These are phyloP conservation scores for Erysimum cheiranthoides DNA, from an alignment of 345 rosid genomes.

Conservation along the genomic window DNA sequence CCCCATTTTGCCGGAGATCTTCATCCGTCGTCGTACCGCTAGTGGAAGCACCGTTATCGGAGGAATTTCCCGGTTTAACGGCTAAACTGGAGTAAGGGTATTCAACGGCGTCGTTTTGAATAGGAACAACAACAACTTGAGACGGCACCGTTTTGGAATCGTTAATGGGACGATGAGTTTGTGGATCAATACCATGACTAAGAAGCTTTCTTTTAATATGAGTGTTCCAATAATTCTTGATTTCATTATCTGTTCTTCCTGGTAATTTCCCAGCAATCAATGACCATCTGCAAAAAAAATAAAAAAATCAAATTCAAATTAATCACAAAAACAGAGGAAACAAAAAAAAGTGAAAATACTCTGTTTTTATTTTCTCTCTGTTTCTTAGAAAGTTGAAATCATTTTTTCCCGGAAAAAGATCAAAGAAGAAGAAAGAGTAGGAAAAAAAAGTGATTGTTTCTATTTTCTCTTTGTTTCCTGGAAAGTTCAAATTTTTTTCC, in stretches of 20 bases:
- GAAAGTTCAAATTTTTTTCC: neutral
- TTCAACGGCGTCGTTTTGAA: constrained; percentile 26
- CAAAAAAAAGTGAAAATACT: constrained; percentile 29
- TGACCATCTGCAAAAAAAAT: constrained; percentile 68
- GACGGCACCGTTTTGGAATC: constrained; percentile 37
- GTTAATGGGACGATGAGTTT: constrained; percentile 65
- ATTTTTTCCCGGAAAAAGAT: neutral
- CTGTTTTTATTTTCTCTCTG: constrained; percentile 19
- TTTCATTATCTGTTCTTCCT: constrained; percentile 87
- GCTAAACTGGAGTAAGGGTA: constrained; percentile 9
- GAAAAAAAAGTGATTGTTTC: neutral
- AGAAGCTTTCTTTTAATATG: constrained; percentile 82
- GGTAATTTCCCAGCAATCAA: constrained; percentile 77
- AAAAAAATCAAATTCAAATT: constrained; percentile 30
- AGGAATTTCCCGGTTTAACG: constrained; percentile 23
- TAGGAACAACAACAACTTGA: constrained; percentile 2
- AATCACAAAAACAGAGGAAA: constrained; percentile 51
- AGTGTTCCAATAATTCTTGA: constrained; percentile 88
- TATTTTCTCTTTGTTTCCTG: neutral
- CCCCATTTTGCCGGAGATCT: constrained; percentile 39
- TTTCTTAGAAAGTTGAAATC: neutral
- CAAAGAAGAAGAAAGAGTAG: neutral
- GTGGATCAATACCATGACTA: constrained; percentile 75
- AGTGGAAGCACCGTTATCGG: constrained; percentile 40
- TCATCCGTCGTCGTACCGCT: constrained; percentile 48